phyloP scores from a whole-genome alignment of 208 protist genomes.

The Angomonas deanei region DNA sequence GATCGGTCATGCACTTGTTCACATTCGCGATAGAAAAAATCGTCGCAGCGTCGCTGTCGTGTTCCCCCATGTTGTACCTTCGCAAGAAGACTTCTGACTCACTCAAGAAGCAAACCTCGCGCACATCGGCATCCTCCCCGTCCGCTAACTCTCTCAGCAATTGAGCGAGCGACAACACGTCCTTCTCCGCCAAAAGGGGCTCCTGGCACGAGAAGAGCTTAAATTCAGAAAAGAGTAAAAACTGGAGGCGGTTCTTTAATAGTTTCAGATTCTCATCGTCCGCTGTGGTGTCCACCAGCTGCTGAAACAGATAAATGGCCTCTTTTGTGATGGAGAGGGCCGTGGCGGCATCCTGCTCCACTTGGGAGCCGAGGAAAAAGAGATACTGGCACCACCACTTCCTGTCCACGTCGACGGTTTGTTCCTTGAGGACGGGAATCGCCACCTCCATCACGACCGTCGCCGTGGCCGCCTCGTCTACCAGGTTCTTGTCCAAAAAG shows the following conservation, averaged over 20 bases:
- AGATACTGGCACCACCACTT: constrained; percentile 40
- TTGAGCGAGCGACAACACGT: constrained; percentile 5
- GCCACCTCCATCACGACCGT: constrained; percentile 7
- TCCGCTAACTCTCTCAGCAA: background rate
- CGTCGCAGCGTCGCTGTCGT: too few species aligned
- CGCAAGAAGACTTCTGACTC: background rate
- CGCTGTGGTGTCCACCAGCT: background rate
- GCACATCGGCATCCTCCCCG: background rate
- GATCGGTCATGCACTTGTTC: too few species aligned
- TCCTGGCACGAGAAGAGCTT: constrained; percentile 15
- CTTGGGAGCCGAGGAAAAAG: constrained; percentile 17
- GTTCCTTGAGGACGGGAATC: constrained; percentile 2
- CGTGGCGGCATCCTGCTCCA: constrained; percentile 1
- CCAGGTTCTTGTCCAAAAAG: background rate
- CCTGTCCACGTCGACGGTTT: background rate
- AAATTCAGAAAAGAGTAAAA: constrained; percentile 23
- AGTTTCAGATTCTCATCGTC: background rate
- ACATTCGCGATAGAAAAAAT: too few species aligned
- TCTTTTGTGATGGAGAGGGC: constrained; percentile 6
- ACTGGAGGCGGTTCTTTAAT: constrained; percentile 2
- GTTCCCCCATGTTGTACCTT: too few species aligned
- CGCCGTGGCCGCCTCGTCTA: background rate
- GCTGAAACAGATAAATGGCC: background rate
- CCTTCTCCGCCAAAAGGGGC: constrained; percentile 4
- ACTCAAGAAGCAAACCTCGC: background rate